Evolutionary conservation across 805 yeast species (phyloP).

Genomic region (Ogataea minuta): DNA sequence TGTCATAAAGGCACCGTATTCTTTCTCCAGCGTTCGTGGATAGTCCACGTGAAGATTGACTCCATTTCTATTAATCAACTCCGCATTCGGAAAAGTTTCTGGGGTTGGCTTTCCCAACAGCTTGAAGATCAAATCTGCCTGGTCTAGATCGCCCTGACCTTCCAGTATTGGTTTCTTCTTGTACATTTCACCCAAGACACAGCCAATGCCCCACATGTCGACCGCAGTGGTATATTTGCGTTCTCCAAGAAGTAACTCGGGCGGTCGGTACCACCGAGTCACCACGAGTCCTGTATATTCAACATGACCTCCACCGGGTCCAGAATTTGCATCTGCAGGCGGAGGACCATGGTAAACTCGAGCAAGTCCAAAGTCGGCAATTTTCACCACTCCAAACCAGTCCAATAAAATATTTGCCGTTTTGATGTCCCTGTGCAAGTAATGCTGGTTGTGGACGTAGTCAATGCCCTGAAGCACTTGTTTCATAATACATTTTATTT

Average conservation of each 20-base stretch:
- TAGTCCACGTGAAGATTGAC: slow-evolving; percentile 33
- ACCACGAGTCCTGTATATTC: slow-evolving; percentile 71
- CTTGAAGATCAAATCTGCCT: slow-evolving; percentile 76
- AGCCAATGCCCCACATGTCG: slow-evolving; percentile 97
- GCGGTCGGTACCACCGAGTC: slow-evolving; percentile 97
- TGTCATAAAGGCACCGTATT: slow-evolving; percentile 40
- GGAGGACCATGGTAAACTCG: slow-evolving; percentile 47
- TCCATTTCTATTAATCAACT: slow-evolving; percentile 54
- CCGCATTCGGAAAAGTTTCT: slow-evolving; percentile 59
- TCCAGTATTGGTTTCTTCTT: slow-evolving; percentile 77
- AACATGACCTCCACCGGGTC: slow-evolving; percentile 54
- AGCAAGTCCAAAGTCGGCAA: slow-evolving; percentile 96
- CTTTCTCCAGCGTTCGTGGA: slow-evolving; percentile 43
- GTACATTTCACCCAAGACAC: slow-evolving; percentile 91
- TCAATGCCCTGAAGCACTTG: slow-evolving; percentile 81
- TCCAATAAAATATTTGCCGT: slow-evolving; percentile 92
- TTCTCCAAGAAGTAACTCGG: slow-evolving; percentile 86
- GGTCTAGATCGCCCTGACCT: slow-evolving; percentile 85
- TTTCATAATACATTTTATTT: slow-evolving; percentile 76
- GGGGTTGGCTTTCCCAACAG: slow-evolving; percentile 77
- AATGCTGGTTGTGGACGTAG: slow-evolving; percentile 64
- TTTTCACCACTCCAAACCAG: slow-evolving; percentile 70
- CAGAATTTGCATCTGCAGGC: slow-evolving; percentile 21
- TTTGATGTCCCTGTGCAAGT: slow-evolving; percentile 87
- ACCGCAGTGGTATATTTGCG: slow-evolving; percentile 87